phyloP scores from a whole-genome alignment of 2,329 filamentous ascomycete species.

The Talaromyces rugulosus region DNA sequence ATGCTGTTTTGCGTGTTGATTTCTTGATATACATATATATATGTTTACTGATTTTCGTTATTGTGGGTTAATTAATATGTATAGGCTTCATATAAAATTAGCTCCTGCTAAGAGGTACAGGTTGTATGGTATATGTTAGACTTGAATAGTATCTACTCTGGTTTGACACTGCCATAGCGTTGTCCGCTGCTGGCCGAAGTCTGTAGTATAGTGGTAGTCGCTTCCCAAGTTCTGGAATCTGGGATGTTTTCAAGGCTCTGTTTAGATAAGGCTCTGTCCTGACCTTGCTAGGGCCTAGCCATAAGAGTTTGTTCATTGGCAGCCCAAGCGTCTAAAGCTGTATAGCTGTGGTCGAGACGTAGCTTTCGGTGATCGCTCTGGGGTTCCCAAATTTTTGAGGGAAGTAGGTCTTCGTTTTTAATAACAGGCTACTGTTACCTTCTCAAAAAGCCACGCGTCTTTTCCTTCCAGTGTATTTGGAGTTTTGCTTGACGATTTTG shows the following conservation, averaged over 20 bases:
- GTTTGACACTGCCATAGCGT: not conserved
- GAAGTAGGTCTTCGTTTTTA: not conserved
- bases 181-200: not conserved
- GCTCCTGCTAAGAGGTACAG: no score
- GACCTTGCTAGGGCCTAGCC: not conserved
- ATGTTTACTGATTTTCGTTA: no score
- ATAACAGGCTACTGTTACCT: not conserved
- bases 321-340: not conserved
- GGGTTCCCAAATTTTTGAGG: not conserved
- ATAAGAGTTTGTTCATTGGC: not conserved
- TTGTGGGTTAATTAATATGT: no score
- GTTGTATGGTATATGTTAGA: not conserved
- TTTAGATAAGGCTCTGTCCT: not conserved
- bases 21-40: no score
- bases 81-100: no score
- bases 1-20: no score
- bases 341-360: not conserved
- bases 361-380: not conserved
- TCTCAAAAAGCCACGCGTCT: constrained; percentile 70
- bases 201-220: not conserved
- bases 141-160: not conserved
- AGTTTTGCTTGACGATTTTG: constrained; percentile 85
- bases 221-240: not conserved
- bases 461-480: constrained; percentile 91
- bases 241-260: not conserved